A percentile compares a stretch with the other conserved stretches of the same genome.
phyloP scores from a whole-genome alignment of 805 yeast genomes.

The Jamesozyma gamospora region DNA sequence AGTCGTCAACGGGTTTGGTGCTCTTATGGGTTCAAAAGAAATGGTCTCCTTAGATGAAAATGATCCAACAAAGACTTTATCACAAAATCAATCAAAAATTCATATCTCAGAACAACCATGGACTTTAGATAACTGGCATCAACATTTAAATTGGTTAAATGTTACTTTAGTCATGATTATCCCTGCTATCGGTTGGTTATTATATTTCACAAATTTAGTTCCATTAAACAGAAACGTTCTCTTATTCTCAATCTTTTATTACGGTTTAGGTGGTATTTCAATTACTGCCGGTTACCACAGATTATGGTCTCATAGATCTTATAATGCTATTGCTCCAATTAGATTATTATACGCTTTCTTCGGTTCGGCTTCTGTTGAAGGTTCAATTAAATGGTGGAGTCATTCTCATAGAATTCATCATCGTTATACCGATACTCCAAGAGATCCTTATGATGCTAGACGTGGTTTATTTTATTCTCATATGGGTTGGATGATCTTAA shows the following conservation, averaged over 20 bases:
- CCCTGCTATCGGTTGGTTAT: constrained; percentile 45
- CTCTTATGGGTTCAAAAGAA: constrained; percentile 71
- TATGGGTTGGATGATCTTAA: constrained; percentile 76
- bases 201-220: constrained; percentile 32
- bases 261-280: constrained; percentile 56
- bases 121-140: constrained; percentile 62
- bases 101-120: constrained; percentile 76
- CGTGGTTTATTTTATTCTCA: constrained; percentile 77
- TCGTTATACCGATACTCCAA: constrained; percentile 70
- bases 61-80: constrained; percentile 29
- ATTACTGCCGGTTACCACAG: constrained; percentile 83
- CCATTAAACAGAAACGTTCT: constrained; percentile 43
- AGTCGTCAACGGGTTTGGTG: constrained; percentile 74
- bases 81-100: constrained; percentile 12
- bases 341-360: constrained; percentile 60
- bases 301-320: constrained; percentile 68
- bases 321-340: constrained; percentile 50
- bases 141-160: constrained; percentile 74
- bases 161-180: constrained; percentile 50
- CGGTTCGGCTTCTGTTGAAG: constrained; percentile 78
- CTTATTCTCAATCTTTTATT: constrained; percentile 40
- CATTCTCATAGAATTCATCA: constrained; percentile 81
- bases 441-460: constrained; percentile 85
- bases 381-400: constrained; percentile 85
- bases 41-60: constrained; percentile 38